Evolutionary conservation across 2,329 filamentous ascomycete genomes (phyloP).

Genomic region (Elsinoe arachidis): DNA sequence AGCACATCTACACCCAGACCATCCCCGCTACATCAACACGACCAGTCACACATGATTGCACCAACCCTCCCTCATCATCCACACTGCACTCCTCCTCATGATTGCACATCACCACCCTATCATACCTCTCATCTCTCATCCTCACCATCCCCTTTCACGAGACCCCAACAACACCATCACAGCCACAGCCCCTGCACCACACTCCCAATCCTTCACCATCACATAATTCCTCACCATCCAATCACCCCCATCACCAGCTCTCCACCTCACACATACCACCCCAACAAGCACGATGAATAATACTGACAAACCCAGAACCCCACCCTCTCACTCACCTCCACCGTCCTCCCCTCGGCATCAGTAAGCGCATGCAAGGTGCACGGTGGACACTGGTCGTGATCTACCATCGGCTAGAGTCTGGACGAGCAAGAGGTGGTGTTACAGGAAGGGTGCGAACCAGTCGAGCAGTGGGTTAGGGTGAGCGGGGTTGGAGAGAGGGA

Average conservation of each 20-base stretch:
- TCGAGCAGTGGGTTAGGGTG: not conserved
- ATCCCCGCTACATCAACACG: not conserved
- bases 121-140: not conserved
- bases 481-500: not conserved
- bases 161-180: not conserved
- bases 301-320: constrained; percentile 1
- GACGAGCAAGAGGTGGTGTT: not conserved
- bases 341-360: constrained; percentile 10
- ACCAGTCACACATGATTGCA: not conserved
- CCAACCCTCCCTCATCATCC: not conserved
- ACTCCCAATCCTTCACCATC: not conserved
- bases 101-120: not conserved
- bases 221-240: not conserved
- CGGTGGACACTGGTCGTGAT: constrained; percentile 17
- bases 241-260: not conserved
- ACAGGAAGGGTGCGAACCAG: not conserved
- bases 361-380: constrained; percentile 17
- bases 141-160: not conserved
- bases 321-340: constrained; percentile 15
- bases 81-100: not conserved
- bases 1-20: not conserved
- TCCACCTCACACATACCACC: not conserved
- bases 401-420: no score
- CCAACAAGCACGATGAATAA: not conserved
- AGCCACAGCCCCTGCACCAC: not conserved